Base-by-base conservation (phyloP, 116 monocot genomes). In the Papilionanthe hybrid region DNA sequence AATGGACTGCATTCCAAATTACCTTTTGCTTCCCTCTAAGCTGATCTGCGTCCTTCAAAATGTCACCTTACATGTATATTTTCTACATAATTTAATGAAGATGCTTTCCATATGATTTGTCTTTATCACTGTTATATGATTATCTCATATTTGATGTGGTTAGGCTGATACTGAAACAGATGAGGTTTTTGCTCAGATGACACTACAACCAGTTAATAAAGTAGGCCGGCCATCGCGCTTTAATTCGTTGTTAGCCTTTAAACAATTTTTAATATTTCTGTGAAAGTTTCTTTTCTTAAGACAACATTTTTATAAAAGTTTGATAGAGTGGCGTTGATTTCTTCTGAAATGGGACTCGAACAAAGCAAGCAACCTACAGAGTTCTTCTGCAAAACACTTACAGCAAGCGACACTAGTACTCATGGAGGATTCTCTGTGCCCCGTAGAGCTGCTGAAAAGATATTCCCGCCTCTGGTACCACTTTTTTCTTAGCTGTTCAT, bases 351-450 rank as follows among this genome's bases (percentile, higher is more conserved):
- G 83, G 94, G 90, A 30, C 88, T 92, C 77, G 92, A 94, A 75
- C 92, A 92, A 86, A 94, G 83, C 82, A 92, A 86, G 72, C 94
- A 94, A 48, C 94, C 94, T 2, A 47, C 86, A 7, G 90, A 94
- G 50, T 94, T 94, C 87, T 94, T 94, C 83, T 94, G 94, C 80
- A 94, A 94, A 84, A 94, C 90, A 18, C 94, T 53, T 53, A 53
- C 53, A 53, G 53, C 53, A 53, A 53, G 53, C 15, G 53, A 53
- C 53, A 53, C 53, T 92, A 94, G 94, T 45, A 94, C 94, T 17
- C 94, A 94, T 76, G 94, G 92, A 68, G 94, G 94, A 76, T 92
- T 94, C 86, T 94, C 94, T 29, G 94, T 94, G 12, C 94, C 94
- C 9, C 88, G 94, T 17, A 92, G 92, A 73, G 90, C 94, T 48